Conservation (phyloP, 345 rosid genomes). For the Populus deltoides region DNA sequence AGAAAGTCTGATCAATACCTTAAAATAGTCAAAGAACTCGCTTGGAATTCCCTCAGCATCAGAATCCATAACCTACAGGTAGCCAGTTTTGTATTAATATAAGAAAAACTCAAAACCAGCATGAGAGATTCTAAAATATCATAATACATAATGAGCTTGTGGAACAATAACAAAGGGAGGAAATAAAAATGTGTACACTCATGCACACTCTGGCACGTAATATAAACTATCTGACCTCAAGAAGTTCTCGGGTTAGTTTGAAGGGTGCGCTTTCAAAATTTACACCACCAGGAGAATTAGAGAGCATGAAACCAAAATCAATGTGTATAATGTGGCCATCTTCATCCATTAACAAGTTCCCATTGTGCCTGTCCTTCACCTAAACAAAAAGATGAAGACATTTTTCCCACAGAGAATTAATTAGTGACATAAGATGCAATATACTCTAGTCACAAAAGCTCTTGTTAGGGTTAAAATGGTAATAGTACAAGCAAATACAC, state of each 20-base stretch:
- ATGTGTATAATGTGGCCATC: conserved; percentile 99
- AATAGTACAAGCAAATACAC: no score
- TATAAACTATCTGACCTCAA: conserved; percentile 53
- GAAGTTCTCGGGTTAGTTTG: conserved; percentile 98
- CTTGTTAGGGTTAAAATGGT: background rate
- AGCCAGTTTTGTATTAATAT: background rate
- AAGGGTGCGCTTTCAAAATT: conserved; percentile 99
- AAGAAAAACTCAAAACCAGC: conserved; percentile 8
- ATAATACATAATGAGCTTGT: background rate
- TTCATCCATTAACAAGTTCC: conserved; percentile 91
- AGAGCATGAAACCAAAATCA: conserved; percentile 98
- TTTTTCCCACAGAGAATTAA: background rate
- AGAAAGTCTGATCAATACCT: conserved; percentile 46
- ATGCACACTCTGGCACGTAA: background rate
- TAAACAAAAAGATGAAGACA: conserved; percentile 2
- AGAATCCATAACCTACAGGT: conserved; percentile 91
- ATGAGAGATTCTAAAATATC: background rate
- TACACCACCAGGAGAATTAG: conserved; percentile 99
- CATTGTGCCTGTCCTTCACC: conserved; percentile 98
- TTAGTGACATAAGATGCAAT: background rate
- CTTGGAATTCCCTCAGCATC: conserved; percentile 99
- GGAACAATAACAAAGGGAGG: background rate
- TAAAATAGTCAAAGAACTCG: conserved; percentile 98
- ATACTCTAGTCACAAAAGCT: background rate
- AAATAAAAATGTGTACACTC: background rate